Percentiles rank a stretch among this genome's conserved stretches.
These are phyloP conservation scores for Magnolia kwangsiensis DNA, from an alignment of 164 flowering plant genomes.

Conservation along the genomic window DNA sequence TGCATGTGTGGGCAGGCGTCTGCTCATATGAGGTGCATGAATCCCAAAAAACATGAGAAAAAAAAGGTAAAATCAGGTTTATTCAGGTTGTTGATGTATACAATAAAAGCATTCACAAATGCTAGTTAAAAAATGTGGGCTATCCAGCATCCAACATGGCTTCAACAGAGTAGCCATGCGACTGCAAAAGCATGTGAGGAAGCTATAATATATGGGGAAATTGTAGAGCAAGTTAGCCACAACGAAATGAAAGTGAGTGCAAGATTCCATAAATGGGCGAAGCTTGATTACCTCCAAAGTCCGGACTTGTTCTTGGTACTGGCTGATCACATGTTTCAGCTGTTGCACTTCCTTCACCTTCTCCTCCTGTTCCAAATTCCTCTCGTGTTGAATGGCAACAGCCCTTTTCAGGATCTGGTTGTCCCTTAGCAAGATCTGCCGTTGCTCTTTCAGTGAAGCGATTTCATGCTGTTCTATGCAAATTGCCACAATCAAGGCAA, in stretches of 20 bases:
- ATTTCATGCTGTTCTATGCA: slow-evolving; percentile 39
- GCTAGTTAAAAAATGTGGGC: too few relatives aligned
- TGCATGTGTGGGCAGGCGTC: too few relatives aligned
- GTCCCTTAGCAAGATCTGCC: slow-evolving; percentile 47
- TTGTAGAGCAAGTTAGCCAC: background rate
- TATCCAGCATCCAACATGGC: background rate
- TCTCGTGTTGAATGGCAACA: slow-evolving; percentile 80
- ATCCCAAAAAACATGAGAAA: too few relatives aligned
- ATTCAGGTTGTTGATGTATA: too few relatives aligned
- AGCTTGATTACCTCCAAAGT: slow-evolving; percentile 55
- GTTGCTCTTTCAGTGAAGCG: slow-evolving; percentile 53
- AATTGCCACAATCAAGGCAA: slow-evolving; percentile 2
- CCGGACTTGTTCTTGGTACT: slow-evolving; percentile 73
- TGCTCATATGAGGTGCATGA: too few relatives aligned
- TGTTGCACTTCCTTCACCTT: slow-evolving; percentile 53
- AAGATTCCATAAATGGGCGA: background rate
- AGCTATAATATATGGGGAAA: background rate
- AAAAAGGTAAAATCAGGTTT: too few relatives aligned
- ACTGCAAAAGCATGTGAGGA: background rate
- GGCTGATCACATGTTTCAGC: slow-evolving; percentile 58
- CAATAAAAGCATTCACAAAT: too few relatives aligned
- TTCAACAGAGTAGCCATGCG: background rate
- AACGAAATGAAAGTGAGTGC: background rate
- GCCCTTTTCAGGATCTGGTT: slow-evolving; percentile 74
- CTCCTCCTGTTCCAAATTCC: slow-evolving; percentile 63